Conservation (phyloP, 495 filamentous ascomycete species). For the Achaetomiella virescens region DNA sequence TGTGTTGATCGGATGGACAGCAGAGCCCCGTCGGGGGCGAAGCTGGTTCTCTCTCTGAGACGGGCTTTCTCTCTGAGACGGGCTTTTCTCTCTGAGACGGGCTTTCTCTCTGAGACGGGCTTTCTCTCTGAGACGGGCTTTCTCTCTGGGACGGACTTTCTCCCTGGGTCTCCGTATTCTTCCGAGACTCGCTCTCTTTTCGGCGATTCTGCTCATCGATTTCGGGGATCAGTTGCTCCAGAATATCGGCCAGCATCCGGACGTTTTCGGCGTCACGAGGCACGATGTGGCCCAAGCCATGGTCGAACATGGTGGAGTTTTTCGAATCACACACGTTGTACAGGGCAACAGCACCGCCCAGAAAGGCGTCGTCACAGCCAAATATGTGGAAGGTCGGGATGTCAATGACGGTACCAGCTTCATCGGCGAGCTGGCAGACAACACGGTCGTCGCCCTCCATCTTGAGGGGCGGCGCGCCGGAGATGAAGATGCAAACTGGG, state of each 20-base stretch:
- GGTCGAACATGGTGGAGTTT: conserved; percentile 47
- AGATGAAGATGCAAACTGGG: conserved; percentile 46
- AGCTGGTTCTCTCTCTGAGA: too few relatives aligned
- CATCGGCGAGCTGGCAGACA: conserved; percentile 37
- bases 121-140: too few relatives aligned
- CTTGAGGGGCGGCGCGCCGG: conserved; percentile 48
- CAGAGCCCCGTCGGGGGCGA: too few relatives aligned
- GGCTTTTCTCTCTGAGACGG: too few relatives aligned
- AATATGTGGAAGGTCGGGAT: conserved; percentile 54
- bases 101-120: too few relatives aligned
- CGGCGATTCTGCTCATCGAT: conserved; percentile 19
- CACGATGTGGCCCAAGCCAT: conserved; percentile 50
- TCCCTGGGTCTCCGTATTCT: neutral
- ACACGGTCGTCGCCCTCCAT: conserved; percentile 31
- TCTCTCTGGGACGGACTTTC: too few relatives aligned
- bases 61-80: too few relatives aligned
- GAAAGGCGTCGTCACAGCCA: conserved; percentile 51
- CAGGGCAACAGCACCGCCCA: conserved; percentile 46
- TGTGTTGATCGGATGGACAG: too few relatives aligned
- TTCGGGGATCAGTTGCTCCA: conserved; percentile 23
- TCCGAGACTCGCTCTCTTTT: neutral
- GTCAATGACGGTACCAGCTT: conserved; percentile 39
- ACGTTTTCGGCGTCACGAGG: conserved; percentile 46
- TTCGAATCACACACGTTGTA: conserved; percentile 52
- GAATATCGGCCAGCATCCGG: conserved; percentile 33